phyloP scores from a whole-genome alignment of 768 basidiomycete species.

The Obba rivulosa region DNA sequence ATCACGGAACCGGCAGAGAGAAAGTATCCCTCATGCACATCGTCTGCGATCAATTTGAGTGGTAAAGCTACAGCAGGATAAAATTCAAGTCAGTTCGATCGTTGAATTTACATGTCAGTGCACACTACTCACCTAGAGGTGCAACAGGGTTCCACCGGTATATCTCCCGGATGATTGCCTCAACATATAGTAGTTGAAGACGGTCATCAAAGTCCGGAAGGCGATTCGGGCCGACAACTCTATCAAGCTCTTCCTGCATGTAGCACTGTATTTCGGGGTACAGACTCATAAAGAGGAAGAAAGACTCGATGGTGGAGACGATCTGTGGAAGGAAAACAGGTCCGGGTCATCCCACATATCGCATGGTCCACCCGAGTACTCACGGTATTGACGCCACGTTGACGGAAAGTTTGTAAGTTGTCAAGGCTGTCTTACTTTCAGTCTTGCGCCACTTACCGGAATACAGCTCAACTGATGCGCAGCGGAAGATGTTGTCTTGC shows the following conservation, averaged over 20 bases:
- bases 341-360: no score
- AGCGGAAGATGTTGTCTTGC: not conserved
- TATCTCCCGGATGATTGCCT: constrained; percentile 6
- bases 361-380: no score
- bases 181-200: not conserved
- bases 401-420: no score
- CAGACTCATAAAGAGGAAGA: constrained; percentile 23
- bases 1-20: constrained; percentile 58
- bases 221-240: constrained; percentile 6
- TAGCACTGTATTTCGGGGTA: constrained; percentile 18
- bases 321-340: constrained; percentile 5
- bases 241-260: constrained; percentile 9
- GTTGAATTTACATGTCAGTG: not conserved
- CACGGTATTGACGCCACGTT: no score
- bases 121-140: not conserved
- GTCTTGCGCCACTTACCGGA: not conserved
- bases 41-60: constrained; percentile 30
- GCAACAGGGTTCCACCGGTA: constrained; percentile 6
- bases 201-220: constrained; percentile 1
- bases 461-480: not conserved
- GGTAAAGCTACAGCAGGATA: no score
- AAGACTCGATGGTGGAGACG: constrained; percentile 17
- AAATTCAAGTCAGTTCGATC: no score
- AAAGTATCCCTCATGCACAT: constrained; percentile 49
- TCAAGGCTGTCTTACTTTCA: no score